Evolutionary conservation across 129 eudicot species (phyloP).

Genomic region (Centrapalus pauciflorus): DNA sequence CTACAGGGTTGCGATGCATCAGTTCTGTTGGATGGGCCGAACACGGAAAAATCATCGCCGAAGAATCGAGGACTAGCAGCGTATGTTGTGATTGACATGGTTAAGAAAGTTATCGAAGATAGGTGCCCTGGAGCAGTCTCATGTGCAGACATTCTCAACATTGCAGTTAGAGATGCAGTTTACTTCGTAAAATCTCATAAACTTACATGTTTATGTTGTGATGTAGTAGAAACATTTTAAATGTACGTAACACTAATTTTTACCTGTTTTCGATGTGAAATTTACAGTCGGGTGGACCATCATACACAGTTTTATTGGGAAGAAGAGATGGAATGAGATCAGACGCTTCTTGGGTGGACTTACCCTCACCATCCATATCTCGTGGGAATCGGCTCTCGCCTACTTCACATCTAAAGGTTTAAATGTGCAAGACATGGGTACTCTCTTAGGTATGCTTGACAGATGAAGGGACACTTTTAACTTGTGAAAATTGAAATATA

Average conservation of each 20-base stretch:
- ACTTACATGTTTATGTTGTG: neutral
- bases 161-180: constrained; percentile 72
- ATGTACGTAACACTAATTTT: neutral
- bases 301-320: constrained; percentile 77
- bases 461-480: no score
- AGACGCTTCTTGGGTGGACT: constrained; percentile 65
- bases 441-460: constrained; percentile 69
- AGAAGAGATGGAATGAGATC: constrained; percentile 70
- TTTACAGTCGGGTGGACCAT: constrained; percentile 79
- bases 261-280: neutral
- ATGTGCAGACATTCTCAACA: constrained; percentile 79
- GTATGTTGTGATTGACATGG: constrained; percentile 51
- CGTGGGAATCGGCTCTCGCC: constrained; percentile 45
- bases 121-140: constrained; percentile 73
- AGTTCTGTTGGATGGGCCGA: constrained; percentile 60
- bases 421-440: constrained; percentile 56
- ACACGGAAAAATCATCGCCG: constrained; percentile 58
- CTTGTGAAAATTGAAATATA: neutral
- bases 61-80: constrained; percentile 56
- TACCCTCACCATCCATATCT: constrained; percentile 68
- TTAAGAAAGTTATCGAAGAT: constrained; percentile 63
- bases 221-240: neutral
- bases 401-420: constrained; percentile 68
- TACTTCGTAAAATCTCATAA: constrained; percentile 32
- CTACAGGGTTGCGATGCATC: constrained; percentile 92